These are phyloP conservation scores for Daedaleopsis nitida DNA, from an alignment of 768 basidiomycete genomes.

Conservation along the genomic window DNA sequence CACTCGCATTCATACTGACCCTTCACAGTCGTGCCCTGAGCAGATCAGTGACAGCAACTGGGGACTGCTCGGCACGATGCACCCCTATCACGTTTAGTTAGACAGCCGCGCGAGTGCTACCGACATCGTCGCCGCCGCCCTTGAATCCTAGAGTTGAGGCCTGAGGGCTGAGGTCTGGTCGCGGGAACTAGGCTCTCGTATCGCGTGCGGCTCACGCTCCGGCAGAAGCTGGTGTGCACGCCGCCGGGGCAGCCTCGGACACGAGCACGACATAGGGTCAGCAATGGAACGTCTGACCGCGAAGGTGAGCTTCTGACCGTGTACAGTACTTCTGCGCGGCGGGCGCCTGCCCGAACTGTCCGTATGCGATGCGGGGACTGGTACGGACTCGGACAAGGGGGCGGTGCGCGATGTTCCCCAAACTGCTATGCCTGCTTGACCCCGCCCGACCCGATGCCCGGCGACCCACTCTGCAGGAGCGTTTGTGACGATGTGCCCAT, in stretches of 20 bases:
- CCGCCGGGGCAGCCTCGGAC: no score
- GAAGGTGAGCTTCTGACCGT: background rate
- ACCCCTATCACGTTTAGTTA: no score
- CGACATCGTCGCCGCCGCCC: no score
- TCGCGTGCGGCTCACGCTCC: no score
- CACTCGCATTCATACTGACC: background rate
- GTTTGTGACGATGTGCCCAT: background rate
- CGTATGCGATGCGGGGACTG: background rate
- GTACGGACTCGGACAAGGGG: background rate
- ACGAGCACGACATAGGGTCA: background rate
- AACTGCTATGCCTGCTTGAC: background rate
- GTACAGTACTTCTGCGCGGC: background rate
- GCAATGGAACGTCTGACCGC: background rate
- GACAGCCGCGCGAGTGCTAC: no score
- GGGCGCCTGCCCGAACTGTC: background rate
- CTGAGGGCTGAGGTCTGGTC: no score
- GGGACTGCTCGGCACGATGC: no score
- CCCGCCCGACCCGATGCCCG: background rate
- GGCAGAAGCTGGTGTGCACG: no score
- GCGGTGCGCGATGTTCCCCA: background rate
- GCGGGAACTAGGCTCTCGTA: no score
- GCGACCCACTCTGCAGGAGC: background rate
- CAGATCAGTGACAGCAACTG: no score
- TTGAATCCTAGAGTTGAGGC: no score
- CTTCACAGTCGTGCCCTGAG: no score